A percentile compares a stretch with the other conserved stretches of the same genome.
Evolutionary conservation across 768 basidiomycete species (phyloP).

Genomic region (Piloderma croceum): DNA sequence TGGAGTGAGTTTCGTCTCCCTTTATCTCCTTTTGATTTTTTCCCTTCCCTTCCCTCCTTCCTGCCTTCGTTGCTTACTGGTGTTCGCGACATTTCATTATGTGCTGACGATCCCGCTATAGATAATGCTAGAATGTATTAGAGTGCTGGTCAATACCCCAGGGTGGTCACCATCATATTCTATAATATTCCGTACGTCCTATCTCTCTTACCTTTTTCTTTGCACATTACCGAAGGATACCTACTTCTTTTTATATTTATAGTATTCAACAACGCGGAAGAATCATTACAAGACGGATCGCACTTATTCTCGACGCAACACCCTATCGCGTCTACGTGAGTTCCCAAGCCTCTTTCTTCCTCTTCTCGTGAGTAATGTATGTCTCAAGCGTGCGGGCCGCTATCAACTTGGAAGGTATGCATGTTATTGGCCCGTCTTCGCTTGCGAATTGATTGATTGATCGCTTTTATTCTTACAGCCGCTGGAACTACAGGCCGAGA

Average conservation of each 20-base stretch:
- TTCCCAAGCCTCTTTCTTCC: constrained; percentile 6
- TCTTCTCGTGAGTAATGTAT: neutral
- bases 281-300: constrained; percentile 90
- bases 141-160: constrained; percentile 67
- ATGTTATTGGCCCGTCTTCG: neutral
- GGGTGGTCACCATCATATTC: constrained; percentile 70
- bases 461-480: constrained; percentile 39
- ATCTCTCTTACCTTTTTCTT: neutral
- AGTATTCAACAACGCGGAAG: constrained; percentile 97
- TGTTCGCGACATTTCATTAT: too few relatives aligned
- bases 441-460: too few relatives aligned
- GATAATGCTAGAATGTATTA: constrained; percentile 84
- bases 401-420: constrained; percentile 85
- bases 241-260: constrained; percentile 1
- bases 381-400: constrained; percentile 66
- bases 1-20: too few relatives aligned
- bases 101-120: too few relatives aligned
- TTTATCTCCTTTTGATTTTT: too few relatives aligned
- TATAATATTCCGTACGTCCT: constrained; percentile 71
- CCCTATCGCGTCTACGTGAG: constrained; percentile 62
- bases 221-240: neutral
- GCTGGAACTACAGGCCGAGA: constrained; percentile 86
- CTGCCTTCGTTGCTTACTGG: too few relatives aligned
- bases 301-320: constrained; percentile 93
- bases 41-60: too few relatives aligned